phyloP scores from a whole-genome alignment of 176 grass and related monocot species.

The Phoenix dactylifera region DNA sequence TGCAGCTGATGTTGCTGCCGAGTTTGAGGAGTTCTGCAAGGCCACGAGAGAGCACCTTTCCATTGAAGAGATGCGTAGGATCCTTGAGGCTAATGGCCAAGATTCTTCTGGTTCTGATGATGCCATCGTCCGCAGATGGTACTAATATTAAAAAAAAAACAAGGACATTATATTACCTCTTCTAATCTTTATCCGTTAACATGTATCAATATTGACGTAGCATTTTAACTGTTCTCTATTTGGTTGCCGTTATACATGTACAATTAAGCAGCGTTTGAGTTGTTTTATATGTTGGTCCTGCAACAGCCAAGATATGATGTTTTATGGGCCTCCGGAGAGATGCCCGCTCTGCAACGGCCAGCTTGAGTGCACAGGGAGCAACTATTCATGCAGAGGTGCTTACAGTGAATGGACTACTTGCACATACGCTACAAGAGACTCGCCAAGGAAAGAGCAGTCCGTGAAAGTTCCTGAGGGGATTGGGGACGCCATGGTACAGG shows the following conservation, averaged over 20 bases:
- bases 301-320: constrained; percentile 71
- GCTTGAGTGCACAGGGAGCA: constrained; percentile 46
- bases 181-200: too few species aligned
- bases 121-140: constrained; percentile 52
- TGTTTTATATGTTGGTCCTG: background rate
- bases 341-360: constrained; percentile 47
- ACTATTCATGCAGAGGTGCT: constrained; percentile 42
- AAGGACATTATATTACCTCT: too few species aligned
- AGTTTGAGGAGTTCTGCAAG: constrained; percentile 60
- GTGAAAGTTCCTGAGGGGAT: constrained; percentile 44
- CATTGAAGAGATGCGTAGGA: constrained; percentile 54
- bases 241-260: too few species aligned
- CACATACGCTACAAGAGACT: constrained; percentile 25
- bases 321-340: constrained; percentile 55
- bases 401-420: constrained; percentile 62
- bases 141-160: background rate
- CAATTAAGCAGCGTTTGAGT: too few species aligned
- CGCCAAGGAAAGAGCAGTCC: constrained; percentile 25
- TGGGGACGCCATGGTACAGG: constrained; percentile 27
- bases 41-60: constrained; percentile 45
- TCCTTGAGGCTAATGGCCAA: constrained; percentile 66
- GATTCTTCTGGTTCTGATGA: constrained; percentile 59
- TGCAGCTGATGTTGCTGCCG: background rate
- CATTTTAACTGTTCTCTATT: too few species aligned
- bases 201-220: too few species aligned